phyloP scores from a whole-genome alignment of 106 monocot species.

The Allium cepa region DNA sequence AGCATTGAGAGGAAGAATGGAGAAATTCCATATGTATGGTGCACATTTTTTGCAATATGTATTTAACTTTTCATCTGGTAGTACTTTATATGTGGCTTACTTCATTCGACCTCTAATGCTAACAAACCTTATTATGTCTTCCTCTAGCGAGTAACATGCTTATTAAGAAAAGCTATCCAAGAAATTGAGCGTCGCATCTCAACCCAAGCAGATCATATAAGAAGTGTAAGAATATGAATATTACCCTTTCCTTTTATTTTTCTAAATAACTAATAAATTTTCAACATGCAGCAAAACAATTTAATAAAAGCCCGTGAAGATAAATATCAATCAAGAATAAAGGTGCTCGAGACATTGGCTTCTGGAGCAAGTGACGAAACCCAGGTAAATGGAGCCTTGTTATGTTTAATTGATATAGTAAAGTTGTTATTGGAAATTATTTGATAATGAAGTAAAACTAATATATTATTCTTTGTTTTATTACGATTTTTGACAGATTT shows the following conservation, averaged over 20 bases:
- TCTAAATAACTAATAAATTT: background rate
- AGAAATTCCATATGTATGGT: constrained; percentile 89
- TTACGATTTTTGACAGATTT: constrained; percentile 25
- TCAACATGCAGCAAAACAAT: constrained; percentile 42
- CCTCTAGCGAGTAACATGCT: constrained; percentile 56
- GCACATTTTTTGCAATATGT: background rate
- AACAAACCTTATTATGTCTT: background rate
- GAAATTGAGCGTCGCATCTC: constrained; percentile 86
- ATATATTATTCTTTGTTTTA: background rate
- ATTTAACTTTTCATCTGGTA: background rate
- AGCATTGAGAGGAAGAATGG: constrained; percentile 85
- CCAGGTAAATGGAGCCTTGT: constrained; percentile 22
- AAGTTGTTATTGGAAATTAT: background rate
- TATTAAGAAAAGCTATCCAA: constrained; percentile 78
- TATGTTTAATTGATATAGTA: background rate
- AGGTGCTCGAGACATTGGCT: constrained; percentile 59
- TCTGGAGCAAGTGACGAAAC: constrained; percentile 74
- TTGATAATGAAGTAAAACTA: background rate
- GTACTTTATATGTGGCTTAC: background rate
- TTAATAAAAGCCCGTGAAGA: constrained; percentile 65
- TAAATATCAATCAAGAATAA: constrained; percentile 74
- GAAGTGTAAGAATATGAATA: constrained; percentile 55
- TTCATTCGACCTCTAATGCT: background rate
- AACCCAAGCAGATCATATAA: constrained; percentile 87
- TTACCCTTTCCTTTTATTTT: background rate